phyloP scores from a whole-genome alignment of 78 protist species.

The Dictyostelium citrinum region DNA sequence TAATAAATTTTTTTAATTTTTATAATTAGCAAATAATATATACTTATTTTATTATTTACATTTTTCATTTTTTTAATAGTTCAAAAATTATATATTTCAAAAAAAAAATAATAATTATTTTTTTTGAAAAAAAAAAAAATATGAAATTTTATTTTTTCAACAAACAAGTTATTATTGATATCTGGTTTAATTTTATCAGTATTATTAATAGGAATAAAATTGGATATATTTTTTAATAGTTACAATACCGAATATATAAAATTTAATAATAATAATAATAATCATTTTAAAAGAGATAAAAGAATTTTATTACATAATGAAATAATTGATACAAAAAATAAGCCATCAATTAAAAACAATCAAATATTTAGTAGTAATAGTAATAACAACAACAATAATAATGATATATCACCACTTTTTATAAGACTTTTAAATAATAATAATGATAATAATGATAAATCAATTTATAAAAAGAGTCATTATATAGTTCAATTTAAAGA shows the following conservation, averaged over 20 bases:
- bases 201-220: background rate
- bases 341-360: background rate
- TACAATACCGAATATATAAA: background rate
- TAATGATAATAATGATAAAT: background rate
- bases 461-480: background rate
- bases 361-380: background rate
- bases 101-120: background rate
- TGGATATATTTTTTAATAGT: background rate
- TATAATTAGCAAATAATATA: no score
- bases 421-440: background rate
- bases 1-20: no score
- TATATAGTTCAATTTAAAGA: constrained; percentile 15
- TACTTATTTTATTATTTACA: no score
- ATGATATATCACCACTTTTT: background rate
- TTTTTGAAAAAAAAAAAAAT: background rate
- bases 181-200: background rate
- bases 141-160: background rate
- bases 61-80: no score
- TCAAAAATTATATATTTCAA: no score
- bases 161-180: background rate
- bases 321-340: constrained; percentile 9
- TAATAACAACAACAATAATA: background rate
- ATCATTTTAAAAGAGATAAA: constrained; percentile 1
- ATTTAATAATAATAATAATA: background rate
- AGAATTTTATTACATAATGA: background rate